phyloP scores from a whole-genome alignment of 1,284 basidiomycete genomes.

The Pseudozyma flocculosa region DNA sequence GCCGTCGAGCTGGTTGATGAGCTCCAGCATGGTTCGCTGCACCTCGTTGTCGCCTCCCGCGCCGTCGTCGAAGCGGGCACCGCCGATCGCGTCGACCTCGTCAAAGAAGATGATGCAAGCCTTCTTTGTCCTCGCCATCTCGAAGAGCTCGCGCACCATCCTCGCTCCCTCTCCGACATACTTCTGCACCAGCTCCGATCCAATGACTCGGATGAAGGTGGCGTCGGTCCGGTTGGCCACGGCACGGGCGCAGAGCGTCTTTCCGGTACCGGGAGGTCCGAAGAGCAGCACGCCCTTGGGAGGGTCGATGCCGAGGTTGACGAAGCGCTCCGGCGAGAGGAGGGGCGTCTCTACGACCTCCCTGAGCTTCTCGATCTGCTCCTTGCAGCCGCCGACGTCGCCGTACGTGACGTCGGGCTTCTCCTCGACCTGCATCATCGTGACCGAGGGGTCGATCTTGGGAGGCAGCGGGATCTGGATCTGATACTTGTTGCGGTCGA shows the following conservation, averaged over 20 bases:
- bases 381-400: slow-evolving; percentile 97
- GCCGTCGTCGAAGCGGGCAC: slow-evolving; percentile 97
- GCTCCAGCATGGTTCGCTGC: slow-evolving; percentile 98
- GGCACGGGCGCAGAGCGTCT: slow-evolving; percentile 95
- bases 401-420: slow-evolving; percentile 98
- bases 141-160: slow-evolving; percentile 98
- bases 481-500: slow-evolving; percentile 93
- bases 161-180: slow-evolving; percentile 98
- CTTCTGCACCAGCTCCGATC: slow-evolving; percentile 97
- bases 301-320: slow-evolving; percentile 96
- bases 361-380: slow-evolving; percentile 97
- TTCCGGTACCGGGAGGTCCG: slow-evolving; percentile 94
- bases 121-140: slow-evolving; percentile 98
- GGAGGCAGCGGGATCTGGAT: slow-evolving; percentile 99
- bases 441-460: slow-evolving; percentile 98
- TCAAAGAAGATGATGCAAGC: slow-evolving; percentile 99
- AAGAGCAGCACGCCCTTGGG: slow-evolving; percentile 97
- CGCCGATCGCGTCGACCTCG: slow-evolving; percentile 95
- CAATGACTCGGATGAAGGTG: slow-evolving; percentile 98
- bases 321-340: slow-evolving; percentile 85
- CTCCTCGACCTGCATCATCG: slow-evolving; percentile 99
- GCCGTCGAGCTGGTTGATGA: slow-evolving; percentile 98
- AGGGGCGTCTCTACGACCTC: slow-evolving; percentile 99
- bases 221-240: slow-evolving; percentile 99
- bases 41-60: slow-evolving; percentile 99